A percentile compares a stretch with the other conserved stretches of the same genome.
Evolutionary conservation across 805 yeast genomes (phyloP).

Genomic region (Maudiozyma saulgeensis): DNA sequence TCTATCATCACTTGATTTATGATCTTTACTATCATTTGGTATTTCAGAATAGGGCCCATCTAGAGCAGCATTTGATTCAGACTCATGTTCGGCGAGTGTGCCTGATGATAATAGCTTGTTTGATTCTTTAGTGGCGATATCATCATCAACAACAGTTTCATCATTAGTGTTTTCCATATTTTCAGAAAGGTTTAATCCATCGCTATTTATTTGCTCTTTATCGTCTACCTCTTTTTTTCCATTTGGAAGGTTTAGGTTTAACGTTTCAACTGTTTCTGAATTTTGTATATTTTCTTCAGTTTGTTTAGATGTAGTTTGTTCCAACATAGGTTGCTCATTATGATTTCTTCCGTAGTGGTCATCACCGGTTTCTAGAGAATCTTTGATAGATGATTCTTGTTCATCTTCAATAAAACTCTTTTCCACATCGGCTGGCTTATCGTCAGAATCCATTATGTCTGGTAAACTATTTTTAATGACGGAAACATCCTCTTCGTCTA

Average conservation of each 20-base stretch:
- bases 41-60: background rate
- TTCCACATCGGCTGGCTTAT: background rate
- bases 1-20: background rate
- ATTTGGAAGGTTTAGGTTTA: no score
- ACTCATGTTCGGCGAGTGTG: background rate
- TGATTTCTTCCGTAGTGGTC: no score
- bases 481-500: background rate
- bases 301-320: no score
- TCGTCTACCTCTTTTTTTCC: background rate
- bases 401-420: background rate
- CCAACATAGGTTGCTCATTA: no score
- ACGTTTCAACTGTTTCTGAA: no score
- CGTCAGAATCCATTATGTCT: background rate
- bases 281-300: no score
- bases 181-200: no score
- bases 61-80: background rate
- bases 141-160: background rate
- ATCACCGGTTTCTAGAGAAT: no score
- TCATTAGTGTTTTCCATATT: no score
- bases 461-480: background rate
- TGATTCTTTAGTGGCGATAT: background rate
- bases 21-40: background rate
- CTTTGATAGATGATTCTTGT: background rate
- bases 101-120: background rate
- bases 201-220: background rate